Base-by-base conservation (phyloP, 176 grass and related monocot species). In the Rhynchospora breviuscula region DNA sequence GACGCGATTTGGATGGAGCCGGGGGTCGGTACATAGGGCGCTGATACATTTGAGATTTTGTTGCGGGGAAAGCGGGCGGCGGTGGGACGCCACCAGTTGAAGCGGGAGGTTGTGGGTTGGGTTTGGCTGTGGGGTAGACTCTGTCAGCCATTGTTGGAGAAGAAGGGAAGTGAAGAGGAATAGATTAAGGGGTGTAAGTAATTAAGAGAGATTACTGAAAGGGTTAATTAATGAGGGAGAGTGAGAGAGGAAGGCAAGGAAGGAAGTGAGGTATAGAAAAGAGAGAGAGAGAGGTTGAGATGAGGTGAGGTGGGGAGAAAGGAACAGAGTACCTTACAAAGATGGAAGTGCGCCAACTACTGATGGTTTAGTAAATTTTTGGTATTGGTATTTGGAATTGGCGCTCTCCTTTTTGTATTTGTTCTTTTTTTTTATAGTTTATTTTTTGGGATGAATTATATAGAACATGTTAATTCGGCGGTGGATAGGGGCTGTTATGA, bases 1-100 rank as follows among this genome's bases (percentile, higher is more conserved):
- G 95, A 10, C 89, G 92, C 7, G 91, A 79, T 82, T 92, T 92
- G 8, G 86, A 25, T 0, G 84, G 56, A 0, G 53, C 80, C 65
- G 93, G 91, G 3, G 96, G 93, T 10, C 97, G 89, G 86, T 95
- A 99, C 74, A 85, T 86, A 1, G 93, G 96, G 5, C 93, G 93
- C 56, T 94, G 90, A 83, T 96, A 95, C 83, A 90, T 86, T 85
- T 94, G 95, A 44, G 89, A 40, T 78, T 98, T 98, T 15, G 89
- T 87, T 17, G 92, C 70, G 11, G 85, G 85, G 43, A 83, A 86
- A 0, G 80, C 2, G 23, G 15, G 86, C 79, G 43, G 81, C 89
- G 43, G 43, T 84, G 46, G 81, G 26, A 52, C 78, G 83, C 25
- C 84, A n/a, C 60, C 59, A 14, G 75, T 43, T 0, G 67, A 69